These are phyloP conservation scores for Termitomyces sp. DNA, from an alignment of 768 basidiomycete species.

Conservation along the genomic window DNA sequence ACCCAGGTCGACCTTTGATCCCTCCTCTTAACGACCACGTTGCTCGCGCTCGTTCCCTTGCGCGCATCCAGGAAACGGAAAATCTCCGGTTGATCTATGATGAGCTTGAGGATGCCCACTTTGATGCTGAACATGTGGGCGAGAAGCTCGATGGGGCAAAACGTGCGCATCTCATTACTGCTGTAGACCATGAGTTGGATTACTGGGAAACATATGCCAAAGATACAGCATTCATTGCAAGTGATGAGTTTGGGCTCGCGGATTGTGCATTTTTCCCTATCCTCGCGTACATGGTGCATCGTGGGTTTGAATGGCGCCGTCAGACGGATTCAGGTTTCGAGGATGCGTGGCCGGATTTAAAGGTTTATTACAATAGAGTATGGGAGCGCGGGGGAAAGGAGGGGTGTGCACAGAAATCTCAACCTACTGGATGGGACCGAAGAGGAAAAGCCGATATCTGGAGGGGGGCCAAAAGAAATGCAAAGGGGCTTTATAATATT, in stretches of 20 bases:
- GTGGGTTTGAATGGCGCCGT: conserved; percentile 21
- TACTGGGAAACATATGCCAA: conserved; percentile 22
- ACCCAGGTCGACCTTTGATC: conserved; percentile 16
- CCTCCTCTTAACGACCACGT: conserved; percentile 16
- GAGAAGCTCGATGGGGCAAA: conserved; percentile 9
- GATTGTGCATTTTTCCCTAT: conserved; percentile 26
- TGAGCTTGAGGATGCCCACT: conserved; percentile 23
- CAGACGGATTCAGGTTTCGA: neutral
- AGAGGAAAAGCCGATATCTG: conserved; percentile 20
- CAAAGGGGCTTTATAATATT: conserved; percentile 11
- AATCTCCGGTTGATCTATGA: conserved; percentile 24
- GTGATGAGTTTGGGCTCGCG: conserved; percentile 21
- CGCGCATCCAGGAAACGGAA: conserved; percentile 25
- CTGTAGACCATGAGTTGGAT: conserved; percentile 20
- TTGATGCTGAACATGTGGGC: conserved; percentile 14
- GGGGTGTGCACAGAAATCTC: conserved; percentile 21
- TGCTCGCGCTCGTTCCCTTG: conserved; percentile 15
- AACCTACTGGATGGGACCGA: conserved; percentile 20
- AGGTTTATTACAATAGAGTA: conserved; percentile 20
- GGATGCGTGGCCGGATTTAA: conserved; percentile 20
- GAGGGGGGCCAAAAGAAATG: conserved; percentile 13
- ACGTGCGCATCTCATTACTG: conserved; percentile 13
- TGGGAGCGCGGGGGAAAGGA: conserved; percentile 18
- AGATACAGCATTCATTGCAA: conserved; percentile 19
- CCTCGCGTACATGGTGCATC: conserved; percentile 25